Conservation (phyloP, 441 rosid genomes). For the Hura crepitans region DNA sequence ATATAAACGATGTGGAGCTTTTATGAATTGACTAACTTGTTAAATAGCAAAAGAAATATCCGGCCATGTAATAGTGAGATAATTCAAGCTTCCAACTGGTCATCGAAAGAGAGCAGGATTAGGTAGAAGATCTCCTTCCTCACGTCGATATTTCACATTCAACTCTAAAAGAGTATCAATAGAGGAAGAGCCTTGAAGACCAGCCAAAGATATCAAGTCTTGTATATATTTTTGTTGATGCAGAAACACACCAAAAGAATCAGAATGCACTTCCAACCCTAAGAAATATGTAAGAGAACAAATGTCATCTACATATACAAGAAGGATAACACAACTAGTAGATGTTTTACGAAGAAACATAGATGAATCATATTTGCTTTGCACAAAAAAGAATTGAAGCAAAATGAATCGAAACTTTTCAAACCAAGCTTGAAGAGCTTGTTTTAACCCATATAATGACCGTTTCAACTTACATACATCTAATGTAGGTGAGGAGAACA, state of each 20-base stretch:
- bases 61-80: background rate
- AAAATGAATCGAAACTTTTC: constrained; percentile 1
- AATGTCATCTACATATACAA: background rate
- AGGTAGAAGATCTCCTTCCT: background rate
- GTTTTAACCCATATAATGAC: background rate
- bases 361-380: background rate
- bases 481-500: too few species aligned
- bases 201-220: background rate
- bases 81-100: background rate
- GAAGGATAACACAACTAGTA: background rate
- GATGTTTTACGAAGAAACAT: background rate
- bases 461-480: background rate
- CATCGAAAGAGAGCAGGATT: background rate
- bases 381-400: background rate
- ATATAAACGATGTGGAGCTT: background rate
- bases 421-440: background rate
- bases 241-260: background rate
- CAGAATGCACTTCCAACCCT: background rate
- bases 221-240: constrained; percentile 11
- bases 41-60: background rate
- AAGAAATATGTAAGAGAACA: constrained; percentile 1
- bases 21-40: background rate
- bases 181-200: background rate
- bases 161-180: background rate
- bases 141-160: background rate